phyloP scores from a whole-genome alignment of 2,329 filamentous ascomycete species.

The Colletotrichum sansevieriae region DNA sequence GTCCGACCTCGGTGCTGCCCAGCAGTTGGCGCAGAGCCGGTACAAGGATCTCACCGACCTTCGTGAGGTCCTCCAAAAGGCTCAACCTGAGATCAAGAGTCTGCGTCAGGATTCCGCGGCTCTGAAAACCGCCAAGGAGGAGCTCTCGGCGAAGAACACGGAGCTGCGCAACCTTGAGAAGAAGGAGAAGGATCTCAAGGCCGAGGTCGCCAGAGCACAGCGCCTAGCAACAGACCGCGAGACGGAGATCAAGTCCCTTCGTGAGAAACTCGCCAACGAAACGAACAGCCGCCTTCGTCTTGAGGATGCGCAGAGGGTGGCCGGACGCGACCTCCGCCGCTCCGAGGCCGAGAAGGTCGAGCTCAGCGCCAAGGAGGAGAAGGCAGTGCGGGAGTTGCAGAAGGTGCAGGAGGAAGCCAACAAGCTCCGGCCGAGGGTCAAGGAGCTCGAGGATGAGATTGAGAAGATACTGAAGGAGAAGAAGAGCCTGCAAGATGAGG shows the following conservation, averaged over 20 bases:
- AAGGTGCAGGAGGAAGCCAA: conserved; percentile 79
- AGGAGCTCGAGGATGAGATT: conserved; percentile 80
- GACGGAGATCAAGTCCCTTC: conserved; percentile 80
- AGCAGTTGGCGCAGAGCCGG: conserved; percentile 86
- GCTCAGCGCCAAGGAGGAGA: conserved; percentile 79
- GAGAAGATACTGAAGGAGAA: conserved; percentile 77
- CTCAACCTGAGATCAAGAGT: conserved; percentile 85
- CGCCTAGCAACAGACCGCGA: conserved; percentile 81
- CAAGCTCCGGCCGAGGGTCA: conserved; percentile 72
- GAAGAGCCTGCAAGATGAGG: conserved; percentile 79
- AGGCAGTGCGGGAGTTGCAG: conserved; percentile 76
- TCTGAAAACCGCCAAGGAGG: conserved; percentile 81
- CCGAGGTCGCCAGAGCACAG: conserved; percentile 78
- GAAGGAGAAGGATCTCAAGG: conserved; percentile 83
- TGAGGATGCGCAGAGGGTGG: conserved; percentile 82
- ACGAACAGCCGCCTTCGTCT: conserved; percentile 77
- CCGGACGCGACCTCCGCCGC: conserved; percentile 82
- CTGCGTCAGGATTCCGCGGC: conserved; percentile 82
- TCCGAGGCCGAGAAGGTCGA: conserved; percentile 86
- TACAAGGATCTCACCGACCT: conserved; percentile 91
- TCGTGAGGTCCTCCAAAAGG: conserved; percentile 82
- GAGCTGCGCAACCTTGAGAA: conserved; percentile 84
- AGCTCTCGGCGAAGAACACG: conserved; percentile 69
- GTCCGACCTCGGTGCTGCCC: conserved; percentile 86
- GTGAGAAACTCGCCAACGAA: conserved; percentile 83